These are phyloP conservation scores for Xerocomus cyaneibrunnescens DNA, from an alignment of 1,284 basidiomycete genomes.

Conservation along the genomic window DNA sequence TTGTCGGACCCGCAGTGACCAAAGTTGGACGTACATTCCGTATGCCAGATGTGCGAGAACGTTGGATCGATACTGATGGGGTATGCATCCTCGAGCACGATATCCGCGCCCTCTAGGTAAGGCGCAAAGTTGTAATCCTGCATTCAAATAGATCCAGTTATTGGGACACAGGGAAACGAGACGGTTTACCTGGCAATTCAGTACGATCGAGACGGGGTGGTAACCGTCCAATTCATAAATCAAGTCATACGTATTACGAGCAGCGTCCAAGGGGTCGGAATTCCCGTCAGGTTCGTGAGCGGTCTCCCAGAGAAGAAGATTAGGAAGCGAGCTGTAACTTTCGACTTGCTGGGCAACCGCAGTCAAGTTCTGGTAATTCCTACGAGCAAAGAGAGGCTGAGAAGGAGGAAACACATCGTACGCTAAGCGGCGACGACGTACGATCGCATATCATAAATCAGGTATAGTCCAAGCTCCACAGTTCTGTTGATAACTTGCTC, in stretches of 20 bases:
- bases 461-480: conserved; percentile 12
- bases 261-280: conserved; percentile 51
- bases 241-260: conserved; percentile 52
- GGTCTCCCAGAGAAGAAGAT: conserved; percentile 76
- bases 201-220: conserved; percentile 70
- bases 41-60: conserved; percentile 31
- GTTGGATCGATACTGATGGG: conserved; percentile 35
- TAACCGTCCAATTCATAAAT: conserved; percentile 70
- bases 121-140: not conserved
- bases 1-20: conserved; percentile 36
- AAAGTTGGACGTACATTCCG: conserved; percentile 29
- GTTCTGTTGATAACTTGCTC: conserved; percentile 22
- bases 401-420: not conserved
- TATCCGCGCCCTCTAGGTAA: conserved; percentile 38
- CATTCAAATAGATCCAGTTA: not conserved
- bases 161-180: fast-evolving
- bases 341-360: conserved; percentile 58
- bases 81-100: conserved; percentile 41
- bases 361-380: conserved; percentile 56
- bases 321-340: conserved; percentile 59
- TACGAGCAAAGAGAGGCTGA: conserved; percentile 1
- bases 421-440: conserved; percentile 25
- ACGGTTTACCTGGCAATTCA: conserved; percentile 56
- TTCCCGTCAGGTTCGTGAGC: conserved; percentile 74
- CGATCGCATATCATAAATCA: conserved; percentile 37